phyloP scores from a whole-genome alignment of 176 grass and related monocot genomes.

The Cenchrus purpureus region DNA sequence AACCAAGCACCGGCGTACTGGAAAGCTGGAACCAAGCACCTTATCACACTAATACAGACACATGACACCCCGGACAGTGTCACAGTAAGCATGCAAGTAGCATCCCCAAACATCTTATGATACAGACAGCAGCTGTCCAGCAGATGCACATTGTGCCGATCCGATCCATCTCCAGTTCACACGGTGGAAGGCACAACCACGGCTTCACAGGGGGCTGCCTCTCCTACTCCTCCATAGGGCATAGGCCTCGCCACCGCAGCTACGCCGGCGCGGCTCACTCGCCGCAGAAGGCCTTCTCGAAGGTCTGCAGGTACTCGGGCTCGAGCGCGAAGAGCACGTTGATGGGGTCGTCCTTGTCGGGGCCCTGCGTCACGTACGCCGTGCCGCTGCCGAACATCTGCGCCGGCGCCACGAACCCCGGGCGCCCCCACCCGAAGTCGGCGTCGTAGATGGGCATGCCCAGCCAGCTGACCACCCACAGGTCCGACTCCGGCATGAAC shows the following conservation, averaged over 20 bases:
- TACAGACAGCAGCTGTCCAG: background rate
- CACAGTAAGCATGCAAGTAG: too few relatives aligned
- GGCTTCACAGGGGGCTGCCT: background rate
- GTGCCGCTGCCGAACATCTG: constrained; percentile 71
- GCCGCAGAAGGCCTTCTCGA: constrained; percentile 73
- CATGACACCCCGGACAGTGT: too few relatives aligned
- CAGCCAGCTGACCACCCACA: constrained; percentile 71
- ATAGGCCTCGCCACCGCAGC: too few relatives aligned
- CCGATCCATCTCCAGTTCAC: background rate
- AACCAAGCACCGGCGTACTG: background rate
- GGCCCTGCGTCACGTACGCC: constrained; percentile 51
- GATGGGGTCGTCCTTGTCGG: constrained; percentile 49
- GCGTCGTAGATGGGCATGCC: constrained; percentile 72
- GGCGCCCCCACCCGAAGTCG: constrained; percentile 73
- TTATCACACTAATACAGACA: background rate
- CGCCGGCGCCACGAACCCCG: constrained; percentile 56
- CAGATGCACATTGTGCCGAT: background rate
- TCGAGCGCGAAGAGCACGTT: constrained; percentile 68
- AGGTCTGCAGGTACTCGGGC: constrained; percentile 60
- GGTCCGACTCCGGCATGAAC: constrained; percentile 62
- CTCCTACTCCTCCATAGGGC: background rate
- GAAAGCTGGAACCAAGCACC: background rate
- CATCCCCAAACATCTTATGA: background rate
- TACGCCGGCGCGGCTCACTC: background rate
- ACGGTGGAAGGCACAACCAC: background rate